Base-by-base conservation (phyloP, 2,329 filamentous ascomycete species). In the Botrytis sinoallii region DNA sequence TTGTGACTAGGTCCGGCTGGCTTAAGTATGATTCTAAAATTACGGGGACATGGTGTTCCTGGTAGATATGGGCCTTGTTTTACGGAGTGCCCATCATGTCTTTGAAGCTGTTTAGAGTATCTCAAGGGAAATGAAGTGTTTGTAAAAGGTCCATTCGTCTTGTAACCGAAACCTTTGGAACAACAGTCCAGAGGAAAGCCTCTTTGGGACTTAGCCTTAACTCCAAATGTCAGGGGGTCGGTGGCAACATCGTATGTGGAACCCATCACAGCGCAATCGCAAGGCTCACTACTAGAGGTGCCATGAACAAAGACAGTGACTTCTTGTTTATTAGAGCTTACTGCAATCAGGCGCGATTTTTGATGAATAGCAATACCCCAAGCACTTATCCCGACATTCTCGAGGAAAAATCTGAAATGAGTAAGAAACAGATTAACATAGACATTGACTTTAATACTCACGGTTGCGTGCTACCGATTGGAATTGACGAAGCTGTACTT, bases 291-390 rank as follows among this genome's bases (percentile, higher is more conserved):
- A 25, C 35, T 32, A 71, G 29, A 44, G n/a, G 32, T 73, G 22
- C 63, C 73, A 60, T 70, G 70, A 20, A 72, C 52, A 66, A 89
- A 89, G 0, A 90, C 85, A 0, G 84, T 86, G 42, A 92, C 86
- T 25, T 84, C 79, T 35, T 85, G 84, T 0, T 86, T 88, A 80
- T 99, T 99, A 0, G 93, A 90, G 78, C 92, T 93, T 57, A 97
- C 91, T 0, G 95, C 96, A 75, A 99, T 92, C 75, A 98, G 85
- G 0, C 95, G 90, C n/a, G 93, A 93, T 75, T 90, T 85, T 75
- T 89, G 40, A 61, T 75, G 72, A 32, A 75, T 72, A 42, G 74
- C 66, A 97, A 83, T 70, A 0, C 95, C 96, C 96, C 96, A 99
- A 3, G 95, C 95, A 74, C 93, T 95, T 38, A 83, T 84, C 1